A percentile compares a stretch with the other conserved stretches of the same genome.
Conservation (phyloP, 2,329 filamentous ascomycete species). For the Blastomyces gilchristii region DNA sequence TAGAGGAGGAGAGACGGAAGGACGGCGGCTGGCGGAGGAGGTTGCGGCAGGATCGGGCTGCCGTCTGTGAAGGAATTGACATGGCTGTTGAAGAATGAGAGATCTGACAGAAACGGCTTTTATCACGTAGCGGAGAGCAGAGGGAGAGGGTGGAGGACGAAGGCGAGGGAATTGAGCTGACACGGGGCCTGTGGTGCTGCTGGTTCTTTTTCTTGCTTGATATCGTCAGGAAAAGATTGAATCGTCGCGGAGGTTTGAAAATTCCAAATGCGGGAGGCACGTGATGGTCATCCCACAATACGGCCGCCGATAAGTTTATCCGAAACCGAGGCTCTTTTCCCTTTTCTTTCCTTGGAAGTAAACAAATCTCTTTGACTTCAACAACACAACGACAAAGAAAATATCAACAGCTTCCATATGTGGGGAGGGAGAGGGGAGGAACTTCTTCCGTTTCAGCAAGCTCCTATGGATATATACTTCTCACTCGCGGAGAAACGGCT, state of each 20-base stretch:
- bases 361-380: not conserved
- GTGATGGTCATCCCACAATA: not conserved
- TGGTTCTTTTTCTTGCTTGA: not conserved
- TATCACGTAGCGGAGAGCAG: not conserved
- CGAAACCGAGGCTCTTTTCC: not conserved
- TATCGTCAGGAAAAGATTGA: not conserved
- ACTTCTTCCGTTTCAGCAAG: not conserved
- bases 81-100: slow-evolving; percentile 21
- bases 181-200: not conserved
- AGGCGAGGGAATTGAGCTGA: not conserved
- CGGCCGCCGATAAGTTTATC: not conserved
- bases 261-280: not conserved
- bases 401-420: not conserved
- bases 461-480: slow-evolving; percentile 14
- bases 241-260: not conserved
- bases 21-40: slow-evolving; percentile 32
- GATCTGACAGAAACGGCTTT: not conserved
- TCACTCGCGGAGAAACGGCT: slow-evolving; percentile 14
- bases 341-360: not conserved
- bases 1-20: slow-evolving; percentile 31
- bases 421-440: not conserved
- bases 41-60: slow-evolving; percentile 36
- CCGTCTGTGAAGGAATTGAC: slow-evolving; percentile 32
- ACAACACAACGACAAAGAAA: not conserved
- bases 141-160: not conserved